Conservation (phyloP, 306 rosid species). For the Psophocarpus tetragonolobus region DNA sequence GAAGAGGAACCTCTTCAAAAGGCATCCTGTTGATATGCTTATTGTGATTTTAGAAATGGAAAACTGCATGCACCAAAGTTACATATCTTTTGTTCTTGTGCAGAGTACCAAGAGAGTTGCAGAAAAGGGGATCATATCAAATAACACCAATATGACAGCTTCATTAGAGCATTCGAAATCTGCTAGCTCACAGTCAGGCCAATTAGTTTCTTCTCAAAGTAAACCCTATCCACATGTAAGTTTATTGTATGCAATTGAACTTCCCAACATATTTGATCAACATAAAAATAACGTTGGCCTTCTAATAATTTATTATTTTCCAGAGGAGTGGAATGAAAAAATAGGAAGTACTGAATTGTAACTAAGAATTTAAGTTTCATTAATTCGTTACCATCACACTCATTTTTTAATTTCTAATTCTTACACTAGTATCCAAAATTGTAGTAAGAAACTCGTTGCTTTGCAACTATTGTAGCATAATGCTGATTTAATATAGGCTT, state of each 20-base stretch:
- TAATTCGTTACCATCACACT: background rate
- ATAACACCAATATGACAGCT: background rate
- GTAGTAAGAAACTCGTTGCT: background rate
- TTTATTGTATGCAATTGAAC: background rate
- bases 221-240: slow-evolving; percentile 27
- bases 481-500: background rate
- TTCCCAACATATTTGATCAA: background rate
- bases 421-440: background rate
- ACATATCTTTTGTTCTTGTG: background rate
- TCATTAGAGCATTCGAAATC: background rate
- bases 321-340: background rate
- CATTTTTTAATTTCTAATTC: background rate
- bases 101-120: background rate
- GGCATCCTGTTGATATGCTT: background rate
- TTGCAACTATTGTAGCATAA: background rate
- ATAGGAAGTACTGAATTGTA: background rate
- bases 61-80: background rate
- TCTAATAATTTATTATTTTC: background rate
- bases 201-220: background rate
- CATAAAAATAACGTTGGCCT: background rate
- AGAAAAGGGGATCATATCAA: background rate
- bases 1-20: background rate
- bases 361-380: background rate
- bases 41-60: background rate
- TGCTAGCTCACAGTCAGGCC: background rate